Percentiles rank a stretch among this genome's conserved stretches.
Evolutionary conservation across 1,284 basidiomycete species (phyloP).

Genomic region (Ceratobasidium sp.): DNA sequence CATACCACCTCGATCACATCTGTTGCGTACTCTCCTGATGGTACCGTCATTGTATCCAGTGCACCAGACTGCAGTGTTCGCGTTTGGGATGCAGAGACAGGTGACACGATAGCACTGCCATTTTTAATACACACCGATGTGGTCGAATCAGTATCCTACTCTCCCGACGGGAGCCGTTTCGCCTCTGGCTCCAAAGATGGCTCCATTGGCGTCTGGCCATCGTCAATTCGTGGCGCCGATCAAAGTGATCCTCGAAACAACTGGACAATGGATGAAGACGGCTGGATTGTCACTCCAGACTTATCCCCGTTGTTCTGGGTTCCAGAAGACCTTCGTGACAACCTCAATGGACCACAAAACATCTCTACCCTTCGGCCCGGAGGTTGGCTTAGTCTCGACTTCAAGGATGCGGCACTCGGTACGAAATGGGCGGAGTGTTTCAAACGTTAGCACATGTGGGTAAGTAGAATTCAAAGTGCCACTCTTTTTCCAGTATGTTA

Average conservation of each 20-base stretch:
- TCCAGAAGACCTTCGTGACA: neutral
- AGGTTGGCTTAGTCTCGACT: neutral
- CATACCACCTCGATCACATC: neutral
- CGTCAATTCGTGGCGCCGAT: neutral
- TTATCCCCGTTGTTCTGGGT: neutral
- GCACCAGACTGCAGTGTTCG: conserved; percentile 23
- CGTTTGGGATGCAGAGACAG: conserved; percentile 31
- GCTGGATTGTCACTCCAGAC: neutral
- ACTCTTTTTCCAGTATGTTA: no score
- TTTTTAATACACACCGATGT: neutral
- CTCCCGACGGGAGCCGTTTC: neutral
- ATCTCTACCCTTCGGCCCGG: neutral
- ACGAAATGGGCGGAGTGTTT: neutral
- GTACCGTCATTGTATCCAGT: neutral
- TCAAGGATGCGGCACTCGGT: neutral
- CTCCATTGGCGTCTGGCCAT: neutral
- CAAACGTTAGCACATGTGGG: no score
- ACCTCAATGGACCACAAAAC: neutral
- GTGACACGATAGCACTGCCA: neutral
- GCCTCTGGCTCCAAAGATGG: neutral
- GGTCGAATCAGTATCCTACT: neutral
- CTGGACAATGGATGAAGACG: conserved; percentile 11
- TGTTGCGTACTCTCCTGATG: conserved; percentile 14
- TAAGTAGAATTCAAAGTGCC: no score
- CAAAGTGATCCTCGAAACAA: neutral